A percentile compares a stretch with the other conserved stretches of the same genome.
phyloP scores from a whole-genome alignment of 1,139 yeast genomes.

The Blastobotrys niveus region DNA sequence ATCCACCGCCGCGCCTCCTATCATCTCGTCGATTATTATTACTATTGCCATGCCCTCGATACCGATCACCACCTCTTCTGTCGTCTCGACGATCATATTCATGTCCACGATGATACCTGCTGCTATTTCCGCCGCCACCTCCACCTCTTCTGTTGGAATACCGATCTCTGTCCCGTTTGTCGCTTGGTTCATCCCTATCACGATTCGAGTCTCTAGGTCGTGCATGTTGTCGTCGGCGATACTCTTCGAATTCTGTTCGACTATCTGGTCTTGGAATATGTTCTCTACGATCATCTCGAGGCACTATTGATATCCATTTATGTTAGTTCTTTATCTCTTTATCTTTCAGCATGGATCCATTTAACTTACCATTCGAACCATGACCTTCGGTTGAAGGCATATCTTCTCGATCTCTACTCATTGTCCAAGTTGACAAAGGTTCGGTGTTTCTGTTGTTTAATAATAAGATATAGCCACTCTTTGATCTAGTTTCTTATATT shows the following conservation, averaged over 20 bases:
- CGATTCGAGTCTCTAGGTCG: no score
- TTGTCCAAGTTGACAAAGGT: neutral
- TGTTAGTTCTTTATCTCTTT: no score
- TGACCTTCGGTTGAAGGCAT: neutral
- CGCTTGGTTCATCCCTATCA: slow-evolving; percentile 5
- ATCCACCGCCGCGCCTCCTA: slow-evolving; percentile 15
- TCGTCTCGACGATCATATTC: slow-evolving; percentile 14
- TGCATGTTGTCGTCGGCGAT: neutral
- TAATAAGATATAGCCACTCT: no score
- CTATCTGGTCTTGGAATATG: no score
- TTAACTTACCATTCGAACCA: neutral
- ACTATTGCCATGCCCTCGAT: slow-evolving; percentile 1
- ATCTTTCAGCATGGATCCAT: no score
- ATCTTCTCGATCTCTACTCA: neutral
- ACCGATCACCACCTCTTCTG: slow-evolving; percentile 15
- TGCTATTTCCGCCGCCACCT: slow-evolving; percentile 14
- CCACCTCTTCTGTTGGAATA: no score
- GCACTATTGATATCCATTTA: no score
- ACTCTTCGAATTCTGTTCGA: neutral
- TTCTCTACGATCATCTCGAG: no score
- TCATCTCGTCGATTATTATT: slow-evolving; percentile 13
- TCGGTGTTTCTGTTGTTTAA: no score
- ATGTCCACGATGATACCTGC: slow-evolving; percentile 13
- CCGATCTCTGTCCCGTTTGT: slow-evolving; percentile 5
- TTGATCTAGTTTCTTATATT: no score